These are phyloP conservation scores for Aphanomyces euteiches DNA, from an alignment of 352 stramenopile genomes.

Conservation along the genomic window DNA sequence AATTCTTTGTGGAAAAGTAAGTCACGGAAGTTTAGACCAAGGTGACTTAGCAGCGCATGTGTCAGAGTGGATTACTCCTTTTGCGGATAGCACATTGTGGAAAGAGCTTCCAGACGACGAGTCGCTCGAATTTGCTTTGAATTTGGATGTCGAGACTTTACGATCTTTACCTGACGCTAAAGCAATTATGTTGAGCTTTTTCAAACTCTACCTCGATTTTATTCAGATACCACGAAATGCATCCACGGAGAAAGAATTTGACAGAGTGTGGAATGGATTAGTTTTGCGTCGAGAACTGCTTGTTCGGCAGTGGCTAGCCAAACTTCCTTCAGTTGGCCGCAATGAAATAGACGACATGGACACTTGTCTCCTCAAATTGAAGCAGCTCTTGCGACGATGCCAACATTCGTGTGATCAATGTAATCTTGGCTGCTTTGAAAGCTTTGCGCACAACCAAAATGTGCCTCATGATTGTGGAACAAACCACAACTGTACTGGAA, in stretches of 20 bases:
- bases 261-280: slow-evolving; percentile 53
- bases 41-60: too few relatives aligned
- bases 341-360: slow-evolving; percentile 42
- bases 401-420: slow-evolving; percentile 50
- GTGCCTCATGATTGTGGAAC: slow-evolving; percentile 49
- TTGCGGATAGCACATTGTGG: too few relatives aligned
- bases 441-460: slow-evolving; percentile 37
- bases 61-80: too few relatives aligned
- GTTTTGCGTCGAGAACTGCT: slow-evolving; percentile 43
- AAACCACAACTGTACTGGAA: slow-evolving; percentile 44
- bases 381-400: slow-evolving; percentile 56
- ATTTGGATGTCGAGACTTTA: too few relatives aligned
- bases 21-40: too few relatives aligned
- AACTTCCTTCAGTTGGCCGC: slow-evolving; percentile 46
- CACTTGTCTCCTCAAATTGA: slow-evolving; percentile 50
- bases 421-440: slow-evolving; percentile 64
- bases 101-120: too few relatives aligned
- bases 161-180: too few relatives aligned
- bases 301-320: slow-evolving; percentile 40
- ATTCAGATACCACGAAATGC: neutral
- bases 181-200: too few relatives aligned
- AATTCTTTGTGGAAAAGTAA: too few relatives aligned
- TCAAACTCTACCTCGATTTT: too few relatives aligned
- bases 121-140: too few relatives aligned
- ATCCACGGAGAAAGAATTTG: slow-evolving; percentile 43